Evolutionary conservation across 768 basidiomycete genomes (phyloP), one percentile per base, ranked within the genome.

Genomic region (Paxillus involutus): DNA sequence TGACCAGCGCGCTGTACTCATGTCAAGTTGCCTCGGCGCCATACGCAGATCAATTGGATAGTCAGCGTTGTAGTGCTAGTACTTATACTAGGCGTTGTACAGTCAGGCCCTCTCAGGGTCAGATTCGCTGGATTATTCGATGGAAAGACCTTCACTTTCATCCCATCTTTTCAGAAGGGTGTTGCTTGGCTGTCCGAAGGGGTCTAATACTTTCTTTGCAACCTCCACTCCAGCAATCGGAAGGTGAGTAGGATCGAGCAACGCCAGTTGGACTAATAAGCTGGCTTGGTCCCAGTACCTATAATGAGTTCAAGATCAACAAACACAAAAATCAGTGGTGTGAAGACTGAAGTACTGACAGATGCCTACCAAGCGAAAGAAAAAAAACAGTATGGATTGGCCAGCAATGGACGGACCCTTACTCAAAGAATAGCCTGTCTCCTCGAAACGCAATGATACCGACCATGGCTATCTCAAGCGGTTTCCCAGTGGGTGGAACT

Each of bases 221-320:
- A 68, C 56, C 50, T 77, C 75, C n/a, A 70, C 53, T n/a, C 77
- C 73, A 3, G 75, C 71, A 12, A 76, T 63, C 4, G 75, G 73
- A 37, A 76, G 66, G 21, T 44, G 35, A 7, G 55, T 55, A 6
- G 68, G 58, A 32, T 71, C 62, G 17, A 77, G 58, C n/a, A 74
- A 63, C 16, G 73, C 75, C 30, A 77, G 70, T 59, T 79, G 79
- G 14, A 74, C 73, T 19, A 80, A 68, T 13, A 71, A 45, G 10
- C 74, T 76, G n/a, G 78, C 78, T 60, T 80, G 78, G 48, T 79
- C 78, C 78, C 78, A 77, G 52, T 77, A 77, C 44, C 76, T 77
- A 58, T 30, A 43, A 48, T 11, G 19, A 19, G 14, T 11, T 49
- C 37, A 5, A 44, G 33, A 39, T 53, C 47, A 33, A 49, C 10